Evolutionary conservation across 495 filamentous ascomycete species (phyloP).

Genomic region (Podospora conica): DNA sequence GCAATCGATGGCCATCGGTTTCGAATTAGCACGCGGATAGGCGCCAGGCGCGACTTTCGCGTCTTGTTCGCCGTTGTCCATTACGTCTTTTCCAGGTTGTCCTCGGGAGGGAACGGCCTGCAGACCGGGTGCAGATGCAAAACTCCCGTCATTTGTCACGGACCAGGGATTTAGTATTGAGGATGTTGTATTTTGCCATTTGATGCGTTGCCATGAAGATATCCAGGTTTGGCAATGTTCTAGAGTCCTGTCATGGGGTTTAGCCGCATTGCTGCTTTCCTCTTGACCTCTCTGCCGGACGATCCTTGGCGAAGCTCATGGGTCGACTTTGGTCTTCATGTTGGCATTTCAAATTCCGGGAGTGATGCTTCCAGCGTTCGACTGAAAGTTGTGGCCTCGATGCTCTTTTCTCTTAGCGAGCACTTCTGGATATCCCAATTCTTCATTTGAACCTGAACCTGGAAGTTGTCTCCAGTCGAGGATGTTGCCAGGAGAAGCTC

Average conservation of each 20-base stretch:
- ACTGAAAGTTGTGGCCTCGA: not conserved
- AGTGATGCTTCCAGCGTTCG: not conserved
- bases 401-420: no score
- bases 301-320: not conserved
- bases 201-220: not conserved
- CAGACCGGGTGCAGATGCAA: not conserved
- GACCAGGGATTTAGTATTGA: not conserved
- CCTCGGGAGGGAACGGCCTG: not conserved
- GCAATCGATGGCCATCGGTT: not conserved
- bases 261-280: constrained; percentile 11
- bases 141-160: not conserved
- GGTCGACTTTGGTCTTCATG: not conserved
- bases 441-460: no score
- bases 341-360: not conserved
- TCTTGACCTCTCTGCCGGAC: not conserved
- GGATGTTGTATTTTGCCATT: not conserved
- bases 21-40: not conserved
- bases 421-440: no score
- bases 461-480: no score
- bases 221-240: constrained; percentile 13
- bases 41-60: not conserved
- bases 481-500: no score
- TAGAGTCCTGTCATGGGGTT: not conserved
- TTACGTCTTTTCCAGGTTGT: no score
- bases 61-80: not conserved